Evolutionary conservation across 768 basidiomycete species (phyloP), one percentile per base, ranked within the genome.

Genomic region (Panaeolus papilionaceus): DNA sequence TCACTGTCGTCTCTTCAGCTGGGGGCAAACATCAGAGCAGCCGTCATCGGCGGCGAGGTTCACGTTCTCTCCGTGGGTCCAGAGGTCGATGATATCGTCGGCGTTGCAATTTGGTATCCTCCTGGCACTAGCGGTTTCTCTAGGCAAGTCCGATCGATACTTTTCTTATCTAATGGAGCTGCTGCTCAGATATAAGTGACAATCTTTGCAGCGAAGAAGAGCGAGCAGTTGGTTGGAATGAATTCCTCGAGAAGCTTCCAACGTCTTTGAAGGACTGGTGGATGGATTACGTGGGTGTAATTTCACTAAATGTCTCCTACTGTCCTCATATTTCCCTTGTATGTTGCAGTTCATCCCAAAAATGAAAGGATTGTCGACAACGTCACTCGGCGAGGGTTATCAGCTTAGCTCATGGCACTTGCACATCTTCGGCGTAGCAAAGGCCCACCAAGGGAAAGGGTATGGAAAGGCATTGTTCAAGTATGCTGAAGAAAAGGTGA

Each of bases 361-460:
- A 2, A 67, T 73, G 63, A 38, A 66, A 4, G 63, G 64, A 18
- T 16, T 78, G 28, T 66, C 74, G 8, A 65, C 61, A 1, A 63
- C 71, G 0, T 62, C 72, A 1, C 61, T 77, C 5, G 76, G 75
- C 4, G 64, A 70, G 0, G 74, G 68, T 37, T 73, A 72, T 61
- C 62, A 71, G 7, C 68, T 69, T 2, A 67, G 74, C 1, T 67
- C 76, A 6, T 79, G 77, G 76, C 70, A 75, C 61, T 68, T 79
- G 14, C 74, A 74, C 10, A 64, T 77, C 11, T 76, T 80, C 62
- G 78, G 73, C 3, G 74, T 79, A 37, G 45, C 69, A 20, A 77
- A 75, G 12, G 67, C 70, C 2, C 72, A 78, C 61, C 78, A 79
- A n/a, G 71, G 76, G 3, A 77, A 77, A 64, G 78, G 78, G 16